These are phyloP conservation scores for Euphorbia schlechtendalii DNA, from an alignment of 441 rosid genomes.

Conservation along the genomic window DNA sequence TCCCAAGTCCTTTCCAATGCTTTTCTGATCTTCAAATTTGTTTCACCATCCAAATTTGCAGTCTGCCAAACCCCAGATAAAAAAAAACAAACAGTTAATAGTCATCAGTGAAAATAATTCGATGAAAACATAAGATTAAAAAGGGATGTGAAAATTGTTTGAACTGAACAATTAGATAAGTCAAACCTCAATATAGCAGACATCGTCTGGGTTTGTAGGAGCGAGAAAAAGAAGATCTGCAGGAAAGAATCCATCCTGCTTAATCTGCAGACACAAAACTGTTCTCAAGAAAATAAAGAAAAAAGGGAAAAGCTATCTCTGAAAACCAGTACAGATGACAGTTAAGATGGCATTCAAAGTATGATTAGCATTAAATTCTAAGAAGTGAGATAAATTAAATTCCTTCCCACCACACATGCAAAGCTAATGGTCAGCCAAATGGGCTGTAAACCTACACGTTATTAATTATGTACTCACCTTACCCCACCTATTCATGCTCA, in stretches of 20 bases:
- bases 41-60: constrained; percentile 99
- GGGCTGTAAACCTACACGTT: not conserved
- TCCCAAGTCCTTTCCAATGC: constrained; percentile 99
- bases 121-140: constrained; percentile 1
- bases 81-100: not conserved
- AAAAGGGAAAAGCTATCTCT: not conserved
- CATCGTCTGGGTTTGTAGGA: constrained; percentile 86
- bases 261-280: constrained; percentile 52
- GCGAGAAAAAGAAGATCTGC: constrained; percentile 92
- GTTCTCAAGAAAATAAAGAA: not conserved
- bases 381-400: too few relatives aligned
- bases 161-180: not conserved
- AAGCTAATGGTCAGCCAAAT: not conserved
- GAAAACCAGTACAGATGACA: not conserved
- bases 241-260: constrained; percentile 92
- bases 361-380: not conserved
- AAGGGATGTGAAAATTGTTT: constrained; percentile 1
- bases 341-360: not conserved
- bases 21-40: constrained; percentile 97
- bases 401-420: not conserved
- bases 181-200: constrained; percentile 92
- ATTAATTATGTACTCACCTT: not conserved
- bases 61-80: constrained; percentile 51
- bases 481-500: not conserved
- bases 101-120: constrained; percentile 3